Evolutionary conservation across 441 rosid genomes (phyloP).

Genomic region (Syzygium malaccense): DNA sequence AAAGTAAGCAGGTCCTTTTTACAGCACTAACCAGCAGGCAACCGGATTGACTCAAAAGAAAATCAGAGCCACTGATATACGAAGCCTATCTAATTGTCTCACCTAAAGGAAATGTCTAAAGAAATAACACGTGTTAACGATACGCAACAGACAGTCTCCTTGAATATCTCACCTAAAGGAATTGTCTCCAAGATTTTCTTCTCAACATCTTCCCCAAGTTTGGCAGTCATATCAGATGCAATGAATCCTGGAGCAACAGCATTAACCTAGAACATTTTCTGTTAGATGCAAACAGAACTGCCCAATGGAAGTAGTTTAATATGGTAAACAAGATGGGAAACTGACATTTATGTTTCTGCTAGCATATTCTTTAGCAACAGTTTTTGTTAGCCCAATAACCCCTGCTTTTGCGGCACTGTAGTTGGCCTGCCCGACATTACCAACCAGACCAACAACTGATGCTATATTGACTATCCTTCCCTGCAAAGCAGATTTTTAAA

Average conservation of each 20-base stretch:
- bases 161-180: constrained; percentile 55
- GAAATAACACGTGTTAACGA: neutral
- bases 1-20: neutral
- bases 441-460: constrained; percentile 87
- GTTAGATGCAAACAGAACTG: neutral
- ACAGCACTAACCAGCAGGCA: neutral
- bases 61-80: neutral
- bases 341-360: constrained; percentile 80
- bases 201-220: constrained; percentile 77
- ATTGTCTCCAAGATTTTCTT: constrained; percentile 76
- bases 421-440: constrained; percentile 90
- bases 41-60: neutral
- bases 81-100: neutral
- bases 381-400: constrained; percentile 83
- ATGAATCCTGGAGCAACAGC: constrained; percentile 94
- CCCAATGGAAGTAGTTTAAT: neutral
- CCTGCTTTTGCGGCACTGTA: constrained; percentile 96
- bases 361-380: constrained; percentile 75
- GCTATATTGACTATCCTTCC: constrained; percentile 83
- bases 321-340: constrained; percentile 1
- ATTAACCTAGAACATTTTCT: constrained; percentile 29
- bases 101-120: neutral
- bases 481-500: constrained; percentile 23
- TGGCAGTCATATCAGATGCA: constrained; percentile 91
- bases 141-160: neutral